Evolutionary conservation across 75 land plant species (phyloP).

Genomic region (Adiantum capillusveneris): DNA sequence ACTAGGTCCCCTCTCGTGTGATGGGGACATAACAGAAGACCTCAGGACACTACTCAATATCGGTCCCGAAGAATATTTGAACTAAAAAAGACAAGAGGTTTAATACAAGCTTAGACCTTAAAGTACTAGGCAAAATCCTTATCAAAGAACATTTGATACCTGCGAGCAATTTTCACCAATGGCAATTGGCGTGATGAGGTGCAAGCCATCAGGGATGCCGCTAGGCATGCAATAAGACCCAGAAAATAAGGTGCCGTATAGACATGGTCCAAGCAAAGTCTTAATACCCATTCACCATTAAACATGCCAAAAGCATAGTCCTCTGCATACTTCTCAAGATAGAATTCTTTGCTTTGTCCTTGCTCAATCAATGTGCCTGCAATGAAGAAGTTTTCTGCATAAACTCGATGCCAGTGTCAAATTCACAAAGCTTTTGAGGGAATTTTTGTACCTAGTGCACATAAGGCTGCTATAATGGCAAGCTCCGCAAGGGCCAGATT

Average conservation of each 20-base stretch:
- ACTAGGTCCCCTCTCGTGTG: no score
- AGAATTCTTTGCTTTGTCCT: conserved; percentile 66
- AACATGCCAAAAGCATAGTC: conserved; percentile 71
- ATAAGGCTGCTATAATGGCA: conserved; percentile 56
- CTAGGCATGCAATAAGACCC: conserved; percentile 56
- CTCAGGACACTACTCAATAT: no score
- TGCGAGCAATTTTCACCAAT: conserved; percentile 82
- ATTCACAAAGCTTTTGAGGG: no score
- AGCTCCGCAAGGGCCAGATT: conserved; percentile 90
- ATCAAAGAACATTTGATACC: no score
- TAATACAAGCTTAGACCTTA: no score
- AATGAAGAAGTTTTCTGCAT: not conserved
- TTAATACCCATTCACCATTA: conserved; percentile 74
- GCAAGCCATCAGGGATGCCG: conserved; percentile 91
- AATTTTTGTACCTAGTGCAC: conserved; percentile 59
- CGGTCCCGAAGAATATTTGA: no score
- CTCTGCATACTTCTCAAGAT: conserved; percentile 75
- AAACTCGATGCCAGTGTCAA: no score
- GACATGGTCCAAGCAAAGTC: conserved; percentile 80
- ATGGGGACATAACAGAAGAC: no score
- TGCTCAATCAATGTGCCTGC: conserved; percentile 80
- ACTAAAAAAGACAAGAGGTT: no score
- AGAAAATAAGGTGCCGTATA: conserved; percentile 79
- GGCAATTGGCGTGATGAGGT: conserved; percentile 90
- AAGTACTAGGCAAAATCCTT: no score